phyloP scores from a whole-genome alignment of 164 flowering plant species.

The Cinnamomum chago region DNA sequence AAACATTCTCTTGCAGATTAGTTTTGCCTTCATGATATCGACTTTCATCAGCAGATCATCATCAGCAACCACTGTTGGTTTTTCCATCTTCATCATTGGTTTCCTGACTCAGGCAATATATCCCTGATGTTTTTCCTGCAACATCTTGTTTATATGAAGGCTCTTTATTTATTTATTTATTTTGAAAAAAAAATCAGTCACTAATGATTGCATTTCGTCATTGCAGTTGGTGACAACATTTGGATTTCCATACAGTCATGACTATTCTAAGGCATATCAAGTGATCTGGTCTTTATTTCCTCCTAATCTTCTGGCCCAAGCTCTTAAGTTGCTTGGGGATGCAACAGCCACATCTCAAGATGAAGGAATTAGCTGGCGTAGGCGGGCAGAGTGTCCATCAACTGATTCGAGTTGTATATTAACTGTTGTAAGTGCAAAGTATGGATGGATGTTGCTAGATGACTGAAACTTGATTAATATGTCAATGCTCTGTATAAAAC shows the following conservation, averaged over 20 bases:
- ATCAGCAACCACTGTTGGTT: slow-evolving; percentile 79
- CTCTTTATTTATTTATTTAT: neutral
- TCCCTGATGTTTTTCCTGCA: neutral
- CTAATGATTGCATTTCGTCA: slow-evolving; percentile 10
- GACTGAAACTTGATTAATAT: neutral
- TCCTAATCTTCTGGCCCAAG: slow-evolving; percentile 79
- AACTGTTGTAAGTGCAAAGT: slow-evolving; percentile 54
- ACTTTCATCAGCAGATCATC: slow-evolving; percentile 83
- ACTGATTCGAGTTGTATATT: slow-evolving; percentile 53
- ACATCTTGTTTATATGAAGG: neutral
- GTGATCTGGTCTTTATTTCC: slow-evolving; percentile 80
- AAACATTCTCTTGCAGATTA: slow-evolving; percentile 40
- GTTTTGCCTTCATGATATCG: slow-evolving; percentile 82
- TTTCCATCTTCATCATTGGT: slow-evolving; percentile 75
- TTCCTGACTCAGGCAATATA: slow-evolving; percentile 66
- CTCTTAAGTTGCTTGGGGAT: slow-evolving; percentile 47
- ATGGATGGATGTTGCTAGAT: neutral
- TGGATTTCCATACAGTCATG: slow-evolving; percentile 67
- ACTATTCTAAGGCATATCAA: slow-evolving; percentile 23
- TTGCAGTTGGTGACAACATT: slow-evolving; percentile 71
- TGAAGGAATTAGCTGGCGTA: slow-evolving; percentile 78
- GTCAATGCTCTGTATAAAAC: neutral
- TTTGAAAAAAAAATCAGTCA: slow-evolving; percentile 4
- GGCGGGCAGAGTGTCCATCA: slow-evolving; percentile 53
- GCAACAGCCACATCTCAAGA: slow-evolving; percentile 70